phyloP scores from a whole-genome alignment of 371 early-diverging fungal species.

The Paramicrosporidium saccamoebae region DNA sequence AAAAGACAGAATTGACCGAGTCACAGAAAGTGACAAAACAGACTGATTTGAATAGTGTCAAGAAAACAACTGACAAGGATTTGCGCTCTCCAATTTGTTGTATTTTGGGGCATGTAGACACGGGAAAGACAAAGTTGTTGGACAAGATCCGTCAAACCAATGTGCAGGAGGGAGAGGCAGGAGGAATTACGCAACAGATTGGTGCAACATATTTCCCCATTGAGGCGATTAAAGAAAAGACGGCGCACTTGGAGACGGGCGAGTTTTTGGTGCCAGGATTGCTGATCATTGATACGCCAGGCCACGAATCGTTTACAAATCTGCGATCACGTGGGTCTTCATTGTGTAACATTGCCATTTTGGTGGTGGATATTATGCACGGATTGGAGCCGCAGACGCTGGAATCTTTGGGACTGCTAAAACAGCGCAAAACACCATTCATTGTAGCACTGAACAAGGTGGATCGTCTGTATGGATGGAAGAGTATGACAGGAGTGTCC shows the following conservation, averaged over 20 bases:
- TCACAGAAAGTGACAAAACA: constrained; percentile 15
- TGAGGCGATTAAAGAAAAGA: constrained; percentile 67
- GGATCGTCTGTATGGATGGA: constrained; percentile 94
- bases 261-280: constrained; percentile 80
- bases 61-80: constrained; percentile 32
- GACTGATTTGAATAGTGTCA: constrained; percentile 17
- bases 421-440: constrained; percentile 91
- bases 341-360: constrained; percentile 97
- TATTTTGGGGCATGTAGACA: constrained; percentile 99
- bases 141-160: constrained; percentile 99
- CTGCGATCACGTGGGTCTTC: constrained; percentile 92
- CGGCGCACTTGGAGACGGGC: constrained; percentile 24
- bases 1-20: constrained; percentile 6
- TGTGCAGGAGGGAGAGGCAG: constrained; percentile 98
- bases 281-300: constrained; percentile 97
- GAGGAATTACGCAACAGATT: constrained; percentile 99
- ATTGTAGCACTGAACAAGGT: constrained; percentile 99
- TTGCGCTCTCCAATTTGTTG: constrained; percentile 95
- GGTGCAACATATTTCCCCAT: constrained; percentile 99
- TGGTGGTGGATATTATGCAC: constrained; percentile 99
- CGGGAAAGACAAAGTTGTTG: constrained; percentile 91
- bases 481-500: constrained; percentile 40
- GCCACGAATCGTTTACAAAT: constrained; percentile 99
- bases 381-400: constrained; percentile 97
- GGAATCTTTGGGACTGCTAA: constrained; percentile 80